A percentile compares a stretch with the other conserved stretches of the same genome.
Conservation (phyloP, 768 basidiomycete species). For the Albatrellus ellisii region DNA sequence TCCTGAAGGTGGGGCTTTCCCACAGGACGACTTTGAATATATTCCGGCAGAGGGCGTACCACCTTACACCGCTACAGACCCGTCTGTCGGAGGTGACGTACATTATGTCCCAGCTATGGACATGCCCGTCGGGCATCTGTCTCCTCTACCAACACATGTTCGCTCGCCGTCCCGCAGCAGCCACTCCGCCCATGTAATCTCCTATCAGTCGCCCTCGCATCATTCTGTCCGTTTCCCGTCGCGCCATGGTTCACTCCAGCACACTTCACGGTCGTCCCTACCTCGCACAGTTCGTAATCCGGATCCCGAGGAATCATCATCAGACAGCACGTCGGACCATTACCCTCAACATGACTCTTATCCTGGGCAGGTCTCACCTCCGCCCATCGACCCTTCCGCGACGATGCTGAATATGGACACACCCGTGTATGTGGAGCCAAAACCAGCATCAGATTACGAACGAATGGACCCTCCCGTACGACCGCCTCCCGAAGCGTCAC, state of each 20-base stretch:
- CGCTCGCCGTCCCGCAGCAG: slow-evolving; percentile 4
- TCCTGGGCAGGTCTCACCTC: neutral
- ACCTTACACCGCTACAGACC: slow-evolving; percentile 5
- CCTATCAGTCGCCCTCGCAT: slow-evolving; percentile 11
- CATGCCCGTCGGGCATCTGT: slow-evolving; percentile 4
- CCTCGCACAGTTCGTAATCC: slow-evolving; percentile 13
- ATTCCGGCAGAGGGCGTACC: slow-evolving; percentile 2
- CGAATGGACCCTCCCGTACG: slow-evolving; percentile 7
- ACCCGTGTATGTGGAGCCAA: slow-evolving; percentile 8
- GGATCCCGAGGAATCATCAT: slow-evolving; percentile 8
- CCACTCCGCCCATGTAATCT: slow-evolving; percentile 8
- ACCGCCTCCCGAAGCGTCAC: slow-evolving; percentile 3
- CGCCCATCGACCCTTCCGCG: neutral
- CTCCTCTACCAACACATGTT: slow-evolving; percentile 2
- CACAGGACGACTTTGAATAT: slow-evolving; percentile 1
- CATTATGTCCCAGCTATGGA: slow-evolving; percentile 7
- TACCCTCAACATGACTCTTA: neutral
- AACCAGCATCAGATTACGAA: slow-evolving; percentile 6
- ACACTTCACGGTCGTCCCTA: slow-evolving; percentile 6
- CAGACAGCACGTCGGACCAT: neutral
- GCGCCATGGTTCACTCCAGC: slow-evolving; percentile 8
- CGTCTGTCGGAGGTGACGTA: slow-evolving; percentile 1
- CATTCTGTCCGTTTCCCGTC: slow-evolving; percentile 1
- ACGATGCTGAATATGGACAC: slow-evolving; percentile 9
- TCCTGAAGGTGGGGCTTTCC: neutral